A percentile compares a stretch with the other conserved stretches of the same genome.
Evolutionary conservation across 805 yeast genomes (phyloP).

Genomic region (Saccharomyces kudriavzevii): DNA sequence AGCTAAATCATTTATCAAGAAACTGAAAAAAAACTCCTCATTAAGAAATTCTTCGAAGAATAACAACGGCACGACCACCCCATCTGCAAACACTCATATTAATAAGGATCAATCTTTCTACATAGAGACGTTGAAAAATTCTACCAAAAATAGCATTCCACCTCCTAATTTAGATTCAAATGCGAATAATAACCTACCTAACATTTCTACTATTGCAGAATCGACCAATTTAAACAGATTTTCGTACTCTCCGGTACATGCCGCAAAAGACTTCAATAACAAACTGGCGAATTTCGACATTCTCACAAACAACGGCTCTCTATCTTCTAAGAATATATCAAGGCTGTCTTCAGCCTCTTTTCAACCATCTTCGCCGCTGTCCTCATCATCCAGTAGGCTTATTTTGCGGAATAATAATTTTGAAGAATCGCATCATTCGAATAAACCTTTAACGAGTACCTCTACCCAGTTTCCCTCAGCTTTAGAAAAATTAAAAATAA

Average conservation of each 20-base stretch:
- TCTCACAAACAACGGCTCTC: not conserved
- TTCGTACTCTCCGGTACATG: constrained; percentile 2
- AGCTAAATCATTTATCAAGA: constrained; percentile 12
- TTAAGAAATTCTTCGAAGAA: constrained; percentile 3
- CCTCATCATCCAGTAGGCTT: not conserved
- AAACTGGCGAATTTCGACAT: not conserved
- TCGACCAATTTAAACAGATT: constrained; percentile 10
- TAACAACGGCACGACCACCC: constrained; percentile 1
- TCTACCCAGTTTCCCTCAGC: constrained; percentile 16
- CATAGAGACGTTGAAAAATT: not conserved
- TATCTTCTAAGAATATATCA: constrained; percentile 1
- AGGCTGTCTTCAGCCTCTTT: not conserved
- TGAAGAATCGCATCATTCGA: not conserved
- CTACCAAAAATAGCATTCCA: not conserved
- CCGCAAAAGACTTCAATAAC: not conserved
- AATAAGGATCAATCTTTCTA: not conserved
- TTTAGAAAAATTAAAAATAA: constrained; percentile 18
- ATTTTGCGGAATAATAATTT: not conserved
- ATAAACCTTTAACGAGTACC: not conserved
- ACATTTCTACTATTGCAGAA: constrained; percentile 8
- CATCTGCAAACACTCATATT: not conserved
- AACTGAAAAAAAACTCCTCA: constrained; percentile 14
- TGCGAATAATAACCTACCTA: not conserved
- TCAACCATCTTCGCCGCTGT: not conserved
- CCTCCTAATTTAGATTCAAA: not conserved